Base-by-base conservation (phyloP, 768 basidiomycete species). In the Serendipita indica region DNA sequence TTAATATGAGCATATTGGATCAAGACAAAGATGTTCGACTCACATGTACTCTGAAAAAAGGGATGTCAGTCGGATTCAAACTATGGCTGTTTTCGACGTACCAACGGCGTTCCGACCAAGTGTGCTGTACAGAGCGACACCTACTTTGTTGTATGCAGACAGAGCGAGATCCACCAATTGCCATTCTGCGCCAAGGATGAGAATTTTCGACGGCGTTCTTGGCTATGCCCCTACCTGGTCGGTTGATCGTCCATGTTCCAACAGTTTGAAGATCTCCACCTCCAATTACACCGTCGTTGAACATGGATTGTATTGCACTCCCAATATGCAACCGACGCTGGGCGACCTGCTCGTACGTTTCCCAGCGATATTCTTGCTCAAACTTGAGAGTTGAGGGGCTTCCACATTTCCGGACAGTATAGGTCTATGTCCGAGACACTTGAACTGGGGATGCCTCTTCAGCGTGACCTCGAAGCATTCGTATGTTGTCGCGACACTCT, bases 121-220 rank as follows among this genome's bases (percentile, higher is more conserved):
- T 0, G 93, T 97, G 67, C 97, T 92, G 71, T 99, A 99, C 62
- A 99, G 73, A 66, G 84, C 84, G 62, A 96, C 90, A 3, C 83
- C 79, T 33, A 94, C 84, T 68, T 88, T 83, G 25, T 77, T 75
- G 69, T 96, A 97, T 5, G 81, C 84, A 57, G 86, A 81, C 59
- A 83, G 73, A 13, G 89, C 86, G 58, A 91, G 73, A 65, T 94
- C 91, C 41, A 93, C 74, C 28, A 94, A 71, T 70, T 97, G 92
- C 94, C 96, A 99, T 71, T 96, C 96, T 87, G 66, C 46, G 6
- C 25, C 14, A 16, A 14, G 46, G 22, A 25, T 12, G 22, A 33
- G 33, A 37, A 16, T 3, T 16, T 30, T 22, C 30, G 22, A 27
- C 7, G 6, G 41, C 16, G 27, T 43, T n/a, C 18, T n/a, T 6